phyloP scores from a whole-genome alignment of 2,329 filamentous ascomycete genomes.

The Exophiala calicioides region DNA sequence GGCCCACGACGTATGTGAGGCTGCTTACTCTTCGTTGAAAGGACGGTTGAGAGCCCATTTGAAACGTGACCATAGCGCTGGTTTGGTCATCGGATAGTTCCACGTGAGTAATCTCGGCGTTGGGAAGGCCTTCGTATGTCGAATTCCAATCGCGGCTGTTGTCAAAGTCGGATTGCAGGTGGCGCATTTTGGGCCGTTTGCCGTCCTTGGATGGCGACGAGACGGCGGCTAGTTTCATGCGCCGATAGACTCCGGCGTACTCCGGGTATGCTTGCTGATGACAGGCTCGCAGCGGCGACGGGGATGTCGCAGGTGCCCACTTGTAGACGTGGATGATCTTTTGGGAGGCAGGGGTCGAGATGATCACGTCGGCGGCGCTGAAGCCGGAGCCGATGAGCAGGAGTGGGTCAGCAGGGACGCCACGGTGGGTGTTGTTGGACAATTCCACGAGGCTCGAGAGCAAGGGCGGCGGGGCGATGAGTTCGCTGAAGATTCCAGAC shows the following conservation, averaged over 20 bases:
- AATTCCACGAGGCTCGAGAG: slow-evolving; percentile 49
- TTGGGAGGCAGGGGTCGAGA: slow-evolving; percentile 53
- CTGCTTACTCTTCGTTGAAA: slow-evolving; percentile 51
- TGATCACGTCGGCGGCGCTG: slow-evolving; percentile 62
- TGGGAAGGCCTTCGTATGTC: slow-evolving; percentile 58
- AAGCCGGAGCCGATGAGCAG: slow-evolving; percentile 64
- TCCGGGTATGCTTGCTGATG: slow-evolving; percentile 64
- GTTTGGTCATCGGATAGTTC: slow-evolving; percentile 33
- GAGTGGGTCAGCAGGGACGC: slow-evolving; percentile 48
- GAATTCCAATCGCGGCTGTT: slow-evolving; percentile 51
- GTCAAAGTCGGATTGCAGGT: slow-evolving; percentile 44
- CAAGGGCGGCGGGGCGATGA: slow-evolving; percentile 53
- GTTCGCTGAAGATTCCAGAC: slow-evolving; percentile 59
- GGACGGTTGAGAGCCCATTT: slow-evolving; percentile 43
- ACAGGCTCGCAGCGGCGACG: slow-evolving; percentile 59
- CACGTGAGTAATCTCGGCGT: slow-evolving; percentile 50
- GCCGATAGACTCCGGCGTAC: slow-evolving; percentile 60
- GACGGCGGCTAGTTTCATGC: slow-evolving; percentile 58
- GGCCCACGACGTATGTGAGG: slow-evolving; percentile 58
- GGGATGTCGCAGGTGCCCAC: slow-evolving; percentile 58
- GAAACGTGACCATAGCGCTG: slow-evolving; percentile 48
- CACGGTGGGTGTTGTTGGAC: slow-evolving; percentile 17
- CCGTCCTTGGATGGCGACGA: slow-evolving; percentile 25
- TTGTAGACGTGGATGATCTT: slow-evolving; percentile 62
- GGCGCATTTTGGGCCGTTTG: slow-evolving; percentile 35